A percentile compares a stretch with the other conserved stretches of the same genome.
Evolutionary conservation across 805 yeast genomes (phyloP).

Genomic region (Candida mattraensis): DNA sequence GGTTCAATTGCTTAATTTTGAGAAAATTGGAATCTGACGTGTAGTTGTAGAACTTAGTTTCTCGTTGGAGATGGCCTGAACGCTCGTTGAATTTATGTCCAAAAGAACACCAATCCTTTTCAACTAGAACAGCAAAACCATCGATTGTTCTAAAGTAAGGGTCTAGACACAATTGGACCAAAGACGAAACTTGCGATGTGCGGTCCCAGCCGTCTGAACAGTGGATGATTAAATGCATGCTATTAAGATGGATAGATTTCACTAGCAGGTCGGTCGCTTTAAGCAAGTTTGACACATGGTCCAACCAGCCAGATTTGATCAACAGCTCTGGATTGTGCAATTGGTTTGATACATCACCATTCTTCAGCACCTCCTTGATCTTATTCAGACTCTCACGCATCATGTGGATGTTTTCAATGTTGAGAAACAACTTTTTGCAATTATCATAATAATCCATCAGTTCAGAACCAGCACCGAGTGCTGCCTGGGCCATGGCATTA

Average conservation of each 20-base stretch:
- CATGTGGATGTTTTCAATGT: slow-evolving; percentile 93
- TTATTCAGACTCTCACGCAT: slow-evolving; percentile 81
- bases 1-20: slow-evolving; percentile 48
- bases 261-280: slow-evolving; percentile 76
- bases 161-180: slow-evolving; percentile 84
- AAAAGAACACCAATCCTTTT: slow-evolving; percentile 94
- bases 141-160: slow-evolving; percentile 85
- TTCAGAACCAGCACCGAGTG: slow-evolving; percentile 98
- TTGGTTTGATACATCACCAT: slow-evolving; percentile 58
- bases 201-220: slow-evolving; percentile 99
- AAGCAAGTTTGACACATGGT: slow-evolving; percentile 63
- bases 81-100: slow-evolving; percentile 89
- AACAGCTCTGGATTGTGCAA: slow-evolving; percentile 54
- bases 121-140: slow-evolving; percentile 83
- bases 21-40: slow-evolving; percentile 34
- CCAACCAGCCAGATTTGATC: slow-evolving; percentile 75
- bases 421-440: slow-evolving; percentile 73
- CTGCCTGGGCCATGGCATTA: slow-evolving; percentile 95
- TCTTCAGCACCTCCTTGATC: slow-evolving; percentile 60
- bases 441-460: slow-evolving; percentile 80
- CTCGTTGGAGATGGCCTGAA: slow-evolving; percentile 68
- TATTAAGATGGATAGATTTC: slow-evolving; percentile 78
- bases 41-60: slow-evolving; percentile 48
- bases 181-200: slow-evolving; percentile 83
- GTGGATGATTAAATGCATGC: slow-evolving; percentile 82